phyloP scores from a whole-genome alignment of 139 green algal genomes.

The Parachlorella kessleri region DNA sequence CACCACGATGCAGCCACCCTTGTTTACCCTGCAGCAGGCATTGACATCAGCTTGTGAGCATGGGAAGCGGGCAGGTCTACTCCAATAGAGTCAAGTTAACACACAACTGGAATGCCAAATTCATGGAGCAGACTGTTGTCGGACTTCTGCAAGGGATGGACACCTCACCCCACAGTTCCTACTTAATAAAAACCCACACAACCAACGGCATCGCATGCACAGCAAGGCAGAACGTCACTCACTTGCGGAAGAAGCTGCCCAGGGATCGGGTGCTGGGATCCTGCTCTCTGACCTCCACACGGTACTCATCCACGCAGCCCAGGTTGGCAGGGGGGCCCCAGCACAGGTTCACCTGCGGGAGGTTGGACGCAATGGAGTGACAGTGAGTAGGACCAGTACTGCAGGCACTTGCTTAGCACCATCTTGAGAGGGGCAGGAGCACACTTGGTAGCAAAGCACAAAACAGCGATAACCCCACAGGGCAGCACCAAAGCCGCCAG shows the following conservation, averaged over 20 bases:
- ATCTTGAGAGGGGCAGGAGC: no score
- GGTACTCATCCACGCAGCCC: background rate
- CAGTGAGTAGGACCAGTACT: no score
- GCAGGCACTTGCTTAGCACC: no score
- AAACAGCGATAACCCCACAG: background rate
- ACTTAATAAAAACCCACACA: background rate
- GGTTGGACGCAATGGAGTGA: no score
- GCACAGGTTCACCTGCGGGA: background rate
- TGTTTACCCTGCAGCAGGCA: background rate
- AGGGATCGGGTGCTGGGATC: background rate
- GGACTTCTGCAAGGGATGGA: background rate
- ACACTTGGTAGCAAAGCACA: background rate
- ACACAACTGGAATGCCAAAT: background rate
- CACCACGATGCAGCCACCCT: background rate
- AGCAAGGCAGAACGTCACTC: background rate
- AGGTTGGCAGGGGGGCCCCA: background rate
- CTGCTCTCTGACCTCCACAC: background rate
- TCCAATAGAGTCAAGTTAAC: no score
- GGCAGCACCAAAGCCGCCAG: background rate
- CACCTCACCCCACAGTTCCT: background rate
- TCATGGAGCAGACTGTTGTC: background rate
- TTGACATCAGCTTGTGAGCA: background rate
- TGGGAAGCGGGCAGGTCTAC: background rate
- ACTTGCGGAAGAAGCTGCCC: background rate
- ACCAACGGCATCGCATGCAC: background rate